Conservation (phyloP, 2,329 filamentous ascomycete genomes). For the Neonectria hederae region DNA sequence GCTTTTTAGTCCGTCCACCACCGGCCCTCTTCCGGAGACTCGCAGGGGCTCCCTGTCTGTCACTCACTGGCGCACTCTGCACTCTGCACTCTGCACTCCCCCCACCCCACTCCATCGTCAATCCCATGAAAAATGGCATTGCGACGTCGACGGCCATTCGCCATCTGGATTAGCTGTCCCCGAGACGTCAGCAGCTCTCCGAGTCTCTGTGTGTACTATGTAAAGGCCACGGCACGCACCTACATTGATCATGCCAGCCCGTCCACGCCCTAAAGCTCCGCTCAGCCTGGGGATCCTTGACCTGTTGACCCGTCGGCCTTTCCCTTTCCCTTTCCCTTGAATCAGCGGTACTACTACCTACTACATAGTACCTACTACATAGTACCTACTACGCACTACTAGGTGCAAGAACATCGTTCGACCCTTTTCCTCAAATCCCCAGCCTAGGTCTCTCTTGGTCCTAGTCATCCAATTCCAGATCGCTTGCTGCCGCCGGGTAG, state of each 20-base stretch:
- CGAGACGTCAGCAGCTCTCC: constrained; percentile 40
- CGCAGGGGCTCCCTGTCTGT: constrained; percentile 43
- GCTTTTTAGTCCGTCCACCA: no score
- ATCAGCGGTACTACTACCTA: constrained; percentile 39
- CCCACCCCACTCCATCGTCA: constrained; percentile 42
- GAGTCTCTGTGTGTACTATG: constrained; percentile 25
- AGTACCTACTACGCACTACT: no score
- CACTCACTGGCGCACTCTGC: constrained; percentile 34
- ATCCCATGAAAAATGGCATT: constrained; percentile 43
- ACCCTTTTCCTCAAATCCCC: constrained; percentile 32
- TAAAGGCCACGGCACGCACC: constrained; percentile 39
- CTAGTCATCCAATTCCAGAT: constrained; percentile 37
- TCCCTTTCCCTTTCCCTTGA: constrained; percentile 1
- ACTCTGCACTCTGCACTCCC: no score
- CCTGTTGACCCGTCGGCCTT: constrained; percentile 39
- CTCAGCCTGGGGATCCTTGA: constrained; percentile 41
- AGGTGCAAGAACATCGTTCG: constrained; percentile 44
- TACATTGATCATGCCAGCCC: constrained; percentile 40
- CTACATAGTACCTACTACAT: no score
- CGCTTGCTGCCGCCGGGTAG: constrained; percentile 38
- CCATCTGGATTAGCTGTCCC: constrained; percentile 41
- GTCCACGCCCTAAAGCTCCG: constrained; percentile 40
- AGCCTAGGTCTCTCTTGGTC: constrained; percentile 33
- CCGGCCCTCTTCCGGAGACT: constrained; percentile 33
- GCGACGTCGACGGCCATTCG: constrained; percentile 43